Base-by-base conservation (phyloP, 768 basidiomycete genomes). In the Trametes cubensis region DNA sequence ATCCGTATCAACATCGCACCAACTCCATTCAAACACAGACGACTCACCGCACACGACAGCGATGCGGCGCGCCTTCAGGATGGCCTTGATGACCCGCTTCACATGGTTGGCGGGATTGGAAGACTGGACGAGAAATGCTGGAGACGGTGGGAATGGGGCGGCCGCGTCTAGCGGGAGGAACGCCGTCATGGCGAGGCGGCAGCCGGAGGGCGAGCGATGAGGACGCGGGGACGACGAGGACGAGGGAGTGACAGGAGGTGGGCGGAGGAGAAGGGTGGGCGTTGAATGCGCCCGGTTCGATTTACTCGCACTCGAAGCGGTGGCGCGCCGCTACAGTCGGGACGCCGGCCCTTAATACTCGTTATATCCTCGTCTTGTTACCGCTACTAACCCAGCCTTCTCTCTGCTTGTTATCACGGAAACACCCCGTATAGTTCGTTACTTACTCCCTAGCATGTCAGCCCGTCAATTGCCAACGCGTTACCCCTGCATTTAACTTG, bases 31-130 rank as follows among this genome's bases (percentile, higher is more conserved):
- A 6, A 28, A 20, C 11, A 28, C 21, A 18, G 15, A 54, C 44
- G 14, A 83, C 88, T 69, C 60, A 92, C 92, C 93, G 72, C 88
- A 92, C 58, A 95, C 84, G 66, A 94, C 87, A n/a, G 93, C 90
- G 69, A 95, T 82, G 54, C 90, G 83, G 73, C 83, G 88, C 8
- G 93, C 90, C 75, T 90, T 91, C 69, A 90, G 71, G 64, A 94
- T 86, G 30, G 90, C 79, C 69, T 83, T 86, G 60, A 89, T 75
- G 17, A 82, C 80, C 65, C 80, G 84, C 55, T 78, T 74, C 39
- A 88, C 70, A 56, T 88, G 84, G 40, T 75, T 70, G 30, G 64
- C 67, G 17, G 78, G 78, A 65, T 86, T 78, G 23, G 74, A 59
- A n/a, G 85, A 69, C 30, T 76, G 76, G 13, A 78, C 67, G 47